These are phyloP conservation scores for Xylariaceae sp. DNA, from an alignment of 2,329 filamentous ascomycete species.

Conservation along the genomic window DNA sequence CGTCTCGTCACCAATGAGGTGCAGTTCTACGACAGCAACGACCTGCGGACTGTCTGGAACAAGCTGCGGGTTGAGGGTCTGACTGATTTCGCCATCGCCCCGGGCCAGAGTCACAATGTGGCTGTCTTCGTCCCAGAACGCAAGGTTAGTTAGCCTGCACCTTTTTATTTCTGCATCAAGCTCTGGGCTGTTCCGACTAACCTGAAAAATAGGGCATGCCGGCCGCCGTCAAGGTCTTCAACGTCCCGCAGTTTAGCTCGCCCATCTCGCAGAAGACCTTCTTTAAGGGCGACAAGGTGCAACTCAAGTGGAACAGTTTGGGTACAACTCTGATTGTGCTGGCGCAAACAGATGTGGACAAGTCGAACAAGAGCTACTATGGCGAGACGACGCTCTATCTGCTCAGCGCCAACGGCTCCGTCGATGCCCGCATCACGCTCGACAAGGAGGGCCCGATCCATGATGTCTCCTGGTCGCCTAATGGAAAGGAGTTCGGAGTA, in stretches of 20 bases:
- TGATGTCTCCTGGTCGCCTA: slow-evolving; percentile 97
- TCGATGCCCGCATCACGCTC: slow-evolving; percentile 84
- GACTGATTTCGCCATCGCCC: slow-evolving; percentile 79
- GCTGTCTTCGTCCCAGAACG: slow-evolving; percentile 93
- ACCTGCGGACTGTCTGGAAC: slow-evolving; percentile 85
- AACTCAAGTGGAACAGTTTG: slow-evolving; percentile 93
- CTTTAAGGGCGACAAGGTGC: slow-evolving; percentile 98
- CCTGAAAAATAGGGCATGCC: slow-evolving; percentile 64
- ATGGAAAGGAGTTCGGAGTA: slow-evolving; percentile 94
- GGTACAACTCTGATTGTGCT: slow-evolving; percentile 90
- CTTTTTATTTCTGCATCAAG: too few relatives aligned
- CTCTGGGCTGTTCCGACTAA: too few relatives aligned
- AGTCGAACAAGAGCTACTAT: slow-evolving; percentile 98
- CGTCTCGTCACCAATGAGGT: slow-evolving; percentile 94
- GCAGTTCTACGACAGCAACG: slow-evolving; percentile 87
- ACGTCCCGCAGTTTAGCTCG: slow-evolving; percentile 75
- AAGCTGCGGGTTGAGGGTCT: slow-evolving; percentile 91
- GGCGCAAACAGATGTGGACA: slow-evolving; percentile 95
- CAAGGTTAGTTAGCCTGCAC: slow-evolving; percentile 54
- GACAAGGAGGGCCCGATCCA: slow-evolving; percentile 98
- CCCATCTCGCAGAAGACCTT: slow-evolving; percentile 97
- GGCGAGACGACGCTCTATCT: slow-evolving; percentile 97
- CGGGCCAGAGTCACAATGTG: slow-evolving; percentile 83
- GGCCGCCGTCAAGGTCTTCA: slow-evolving; percentile 87
- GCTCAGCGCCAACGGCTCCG: slow-evolving; percentile 80